These are phyloP conservation scores for Arthroderma sp. DNA, from an alignment of 2,329 filamentous ascomycete genomes.

Conservation along the genomic window DNA sequence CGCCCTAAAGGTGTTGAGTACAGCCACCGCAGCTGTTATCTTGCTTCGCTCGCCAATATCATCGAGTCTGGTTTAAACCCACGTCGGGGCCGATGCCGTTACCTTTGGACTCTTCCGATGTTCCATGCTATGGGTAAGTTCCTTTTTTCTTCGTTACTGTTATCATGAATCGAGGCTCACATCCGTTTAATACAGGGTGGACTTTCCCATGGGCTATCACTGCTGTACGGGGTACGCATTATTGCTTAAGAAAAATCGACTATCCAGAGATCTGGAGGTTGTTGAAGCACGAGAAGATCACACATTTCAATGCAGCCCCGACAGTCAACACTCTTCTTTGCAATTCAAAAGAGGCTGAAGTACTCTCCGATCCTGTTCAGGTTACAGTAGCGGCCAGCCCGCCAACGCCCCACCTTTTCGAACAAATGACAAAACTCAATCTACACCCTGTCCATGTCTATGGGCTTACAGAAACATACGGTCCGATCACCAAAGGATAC, in stretches of 20 bases:
- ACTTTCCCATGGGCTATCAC: constrained; percentile 90
- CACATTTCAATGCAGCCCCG: constrained; percentile 89
- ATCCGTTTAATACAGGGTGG: constrained; percentile 39
- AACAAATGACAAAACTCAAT: constrained; percentile 81
- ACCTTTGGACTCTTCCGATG: constrained; percentile 89
- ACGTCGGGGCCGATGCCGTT: constrained; percentile 56
- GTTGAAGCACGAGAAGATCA: constrained; percentile 73
- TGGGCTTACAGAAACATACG: constrained; percentile 78
- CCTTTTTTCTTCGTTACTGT: constrained; percentile 47
- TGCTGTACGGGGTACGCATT: constrained; percentile 83
- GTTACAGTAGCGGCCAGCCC: constrained; percentile 91
- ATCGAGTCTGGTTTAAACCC: constrained; percentile 77
- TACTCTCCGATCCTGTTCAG: constrained; percentile 55
- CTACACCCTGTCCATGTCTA: constrained; percentile 88
- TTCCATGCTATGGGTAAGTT: constrained; percentile 49
- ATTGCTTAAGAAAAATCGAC: constrained; percentile 88
- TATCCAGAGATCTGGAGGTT: constrained; percentile 86
- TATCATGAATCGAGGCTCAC: background rate
- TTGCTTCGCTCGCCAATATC: constrained; percentile 72
- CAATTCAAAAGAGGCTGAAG: constrained; percentile 59
- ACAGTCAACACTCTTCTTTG: constrained; percentile 94
- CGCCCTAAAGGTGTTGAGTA: constrained; percentile 86
- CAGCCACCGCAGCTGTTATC: constrained; percentile 75
- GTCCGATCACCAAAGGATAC: constrained; percentile 90
- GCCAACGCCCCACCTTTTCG: constrained; percentile 78